Conservation (phyloP, 805 yeast species). For the Alloascoidea africana region DNA sequence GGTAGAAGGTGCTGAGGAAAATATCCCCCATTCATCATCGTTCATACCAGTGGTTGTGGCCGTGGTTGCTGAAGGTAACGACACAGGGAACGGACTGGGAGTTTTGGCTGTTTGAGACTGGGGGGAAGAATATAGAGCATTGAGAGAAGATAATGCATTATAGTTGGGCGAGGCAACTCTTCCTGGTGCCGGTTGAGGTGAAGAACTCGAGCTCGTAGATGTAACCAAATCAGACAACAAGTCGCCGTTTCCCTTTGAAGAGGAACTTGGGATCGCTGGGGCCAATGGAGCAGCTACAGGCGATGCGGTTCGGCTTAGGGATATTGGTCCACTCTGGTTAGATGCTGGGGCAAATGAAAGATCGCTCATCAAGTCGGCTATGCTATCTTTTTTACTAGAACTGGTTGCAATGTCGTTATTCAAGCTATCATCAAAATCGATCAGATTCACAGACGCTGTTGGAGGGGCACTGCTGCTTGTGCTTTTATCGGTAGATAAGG, state of each 20-base stretch:
- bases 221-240: neutral
- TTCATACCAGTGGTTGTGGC: slow-evolving; percentile 3
- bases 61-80: slow-evolving; percentile 8
- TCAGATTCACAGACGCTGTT: slow-evolving; percentile 33
- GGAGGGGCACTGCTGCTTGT: slow-evolving; percentile 16
- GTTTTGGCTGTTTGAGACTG: slow-evolving; percentile 7
- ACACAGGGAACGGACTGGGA: slow-evolving; percentile 3
- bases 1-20: slow-evolving; percentile 7
- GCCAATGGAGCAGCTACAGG: slow-evolving; percentile 13
- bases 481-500: slow-evolving; percentile 10
- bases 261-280: slow-evolving; percentile 5
- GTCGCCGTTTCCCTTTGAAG: slow-evolving; percentile 5
- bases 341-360: slow-evolving; percentile 34
- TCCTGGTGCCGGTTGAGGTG: slow-evolving; percentile 10
- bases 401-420: slow-evolving; percentile 9
- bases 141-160: slow-evolving; percentile 15
- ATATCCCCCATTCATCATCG: slow-evolving; percentile 7
- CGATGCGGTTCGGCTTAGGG: slow-evolving; percentile 18
- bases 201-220: slow-evolving; percentile 9
- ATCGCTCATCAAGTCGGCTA: slow-evolving; percentile 55
- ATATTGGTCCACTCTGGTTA: slow-evolving; percentile 40
- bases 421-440: slow-evolving; percentile 58
- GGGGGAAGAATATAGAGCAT: slow-evolving; percentile 17
- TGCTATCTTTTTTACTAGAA: slow-evolving; percentile 8
- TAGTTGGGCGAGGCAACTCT: slow-evolving; percentile 5